These are phyloP conservation scores for Penicillium fimorum DNA, from an alignment of 495 filamentous ascomycete genomes.

Conservation along the genomic window DNA sequence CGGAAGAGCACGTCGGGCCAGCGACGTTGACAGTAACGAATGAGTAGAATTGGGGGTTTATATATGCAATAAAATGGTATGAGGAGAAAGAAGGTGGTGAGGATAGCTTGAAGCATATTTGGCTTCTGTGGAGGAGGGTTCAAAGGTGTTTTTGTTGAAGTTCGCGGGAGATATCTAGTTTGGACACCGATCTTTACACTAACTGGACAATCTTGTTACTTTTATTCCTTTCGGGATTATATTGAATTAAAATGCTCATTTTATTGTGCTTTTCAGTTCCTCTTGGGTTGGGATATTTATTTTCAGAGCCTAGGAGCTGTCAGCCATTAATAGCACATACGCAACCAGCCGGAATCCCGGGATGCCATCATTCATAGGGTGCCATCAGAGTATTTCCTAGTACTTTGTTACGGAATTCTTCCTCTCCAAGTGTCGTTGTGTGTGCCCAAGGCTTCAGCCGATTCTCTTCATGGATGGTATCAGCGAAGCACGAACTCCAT, in stretches of 20 bases:
- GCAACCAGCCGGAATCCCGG: neutral
- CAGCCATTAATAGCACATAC: neutral
- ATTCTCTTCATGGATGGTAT: slow-evolving; percentile 63
- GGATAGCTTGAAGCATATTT: slow-evolving; percentile 46
- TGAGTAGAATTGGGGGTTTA: slow-evolving; percentile 66
- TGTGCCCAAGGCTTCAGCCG: slow-evolving; percentile 76
- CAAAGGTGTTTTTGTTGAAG: neutral
- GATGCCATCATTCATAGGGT: slow-evolving; percentile 44
- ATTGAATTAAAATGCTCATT: neutral
- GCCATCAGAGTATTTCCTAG: slow-evolving; percentile 65
- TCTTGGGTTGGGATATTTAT: neutral
- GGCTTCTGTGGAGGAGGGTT: neutral
- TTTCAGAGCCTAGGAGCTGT: neutral
- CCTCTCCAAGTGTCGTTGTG: slow-evolving; percentile 67
- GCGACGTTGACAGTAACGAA: slow-evolving; percentile 63
- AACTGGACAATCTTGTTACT: neutral
- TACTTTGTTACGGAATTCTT: slow-evolving; percentile 65
- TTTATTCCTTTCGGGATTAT: neutral
- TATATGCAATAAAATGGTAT: slow-evolving; percentile 66
- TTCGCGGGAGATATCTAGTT: neutral
- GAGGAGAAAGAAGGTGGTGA: slow-evolving; percentile 48
- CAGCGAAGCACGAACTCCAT: slow-evolving; percentile 75
- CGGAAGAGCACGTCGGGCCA: slow-evolving; percentile 79
- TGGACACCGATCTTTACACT: neutral
- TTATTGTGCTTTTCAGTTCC: neutral